These are phyloP conservation scores for Pinus taeda DNA, from an alignment of 75 land plant genomes.

Conservation along the genomic window DNA sequence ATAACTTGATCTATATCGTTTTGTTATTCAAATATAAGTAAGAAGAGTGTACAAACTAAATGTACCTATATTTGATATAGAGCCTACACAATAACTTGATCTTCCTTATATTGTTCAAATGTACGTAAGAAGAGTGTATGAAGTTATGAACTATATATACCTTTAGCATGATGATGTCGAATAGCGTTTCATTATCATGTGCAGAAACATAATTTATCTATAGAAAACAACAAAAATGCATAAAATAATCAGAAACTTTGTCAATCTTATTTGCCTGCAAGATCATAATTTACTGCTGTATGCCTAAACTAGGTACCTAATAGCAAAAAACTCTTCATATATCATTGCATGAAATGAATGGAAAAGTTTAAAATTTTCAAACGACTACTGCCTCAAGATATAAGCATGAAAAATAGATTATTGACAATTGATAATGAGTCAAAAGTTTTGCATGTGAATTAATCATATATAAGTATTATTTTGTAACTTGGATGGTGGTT, in stretches of 20 bases:
- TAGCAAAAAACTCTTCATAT: background rate
- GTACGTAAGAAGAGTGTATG: background rate
- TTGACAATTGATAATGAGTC: no score
- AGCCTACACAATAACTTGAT: background rate
- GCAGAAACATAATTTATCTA: slow-evolving; percentile 97
- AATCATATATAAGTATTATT: no score
- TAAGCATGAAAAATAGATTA: background rate
- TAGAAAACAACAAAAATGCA: slow-evolving; percentile 5
- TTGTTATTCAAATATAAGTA: background rate
- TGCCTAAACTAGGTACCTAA: background rate
- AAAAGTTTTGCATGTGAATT: no score
- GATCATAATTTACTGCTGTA: background rate
- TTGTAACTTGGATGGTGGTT: no score
- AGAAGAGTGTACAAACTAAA: background rate
- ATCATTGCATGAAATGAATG: background rate
- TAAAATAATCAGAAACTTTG: background rate
- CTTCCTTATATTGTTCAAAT: background rate
- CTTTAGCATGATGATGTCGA: slow-evolving; percentile 88
- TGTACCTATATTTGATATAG: slow-evolving; percentile 41
- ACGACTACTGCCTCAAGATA: background rate
- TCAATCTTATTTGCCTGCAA: background rate
- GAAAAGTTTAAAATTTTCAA: no score
- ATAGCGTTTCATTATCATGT: slow-evolving; percentile 97
- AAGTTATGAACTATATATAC: slow-evolving; percentile 23
- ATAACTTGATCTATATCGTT: background rate